Evolutionary conservation across 2,329 filamentous ascomycete genomes (phyloP), one percentile per base, ranked within the genome.

Genomic region (Phyllosticta citribraziliensis): DNA sequence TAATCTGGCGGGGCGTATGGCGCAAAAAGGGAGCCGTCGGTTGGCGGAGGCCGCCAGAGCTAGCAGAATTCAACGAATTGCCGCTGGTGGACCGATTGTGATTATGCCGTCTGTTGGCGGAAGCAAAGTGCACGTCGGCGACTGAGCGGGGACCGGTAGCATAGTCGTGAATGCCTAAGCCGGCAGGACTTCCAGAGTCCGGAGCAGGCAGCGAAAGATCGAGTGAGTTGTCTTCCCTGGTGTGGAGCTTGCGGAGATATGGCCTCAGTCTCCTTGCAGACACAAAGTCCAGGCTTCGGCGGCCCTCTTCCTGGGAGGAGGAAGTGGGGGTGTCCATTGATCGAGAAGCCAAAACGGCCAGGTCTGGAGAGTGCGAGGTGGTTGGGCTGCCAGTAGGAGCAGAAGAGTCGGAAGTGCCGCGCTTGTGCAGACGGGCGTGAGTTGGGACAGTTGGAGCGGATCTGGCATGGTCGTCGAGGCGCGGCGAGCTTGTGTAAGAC

Each of bases 11-110:
- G 11, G 80, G 81, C 3, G 77, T 78, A 66, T 82, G 82, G 58
- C 81, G 79, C 75, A 84, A 79, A 66, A 82, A 83, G 40, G 79
- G 76, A 30, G 78, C 78, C 25, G 76, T 78, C 2, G 80, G 78
- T 57, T 59, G 61, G 33, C 78, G 76, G 62, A 75, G 76, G 63
- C 76, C 74, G 64, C 75, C 77, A 4, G 80, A 79, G 52, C 74
- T 74, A 5, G 73, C 78, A 6, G 80, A 83, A 65, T 79, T 76
- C 64, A 83, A 79, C 33, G 82, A 83, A 6, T 77, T 78, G 64
- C 78, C 80, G 64, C 82, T 84, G 12, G 77, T 79, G 24, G 81
- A 82, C 63, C 82, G 78, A 61, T 75, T 22, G 55, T 61, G 59
- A 62, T 75, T 19, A 67, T 84, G 82, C 52, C 74, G 72, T 53